Evolutionary conservation across 208 protist genomes (phyloP).

Genomic region (Trypanosoma brucei): DNA sequence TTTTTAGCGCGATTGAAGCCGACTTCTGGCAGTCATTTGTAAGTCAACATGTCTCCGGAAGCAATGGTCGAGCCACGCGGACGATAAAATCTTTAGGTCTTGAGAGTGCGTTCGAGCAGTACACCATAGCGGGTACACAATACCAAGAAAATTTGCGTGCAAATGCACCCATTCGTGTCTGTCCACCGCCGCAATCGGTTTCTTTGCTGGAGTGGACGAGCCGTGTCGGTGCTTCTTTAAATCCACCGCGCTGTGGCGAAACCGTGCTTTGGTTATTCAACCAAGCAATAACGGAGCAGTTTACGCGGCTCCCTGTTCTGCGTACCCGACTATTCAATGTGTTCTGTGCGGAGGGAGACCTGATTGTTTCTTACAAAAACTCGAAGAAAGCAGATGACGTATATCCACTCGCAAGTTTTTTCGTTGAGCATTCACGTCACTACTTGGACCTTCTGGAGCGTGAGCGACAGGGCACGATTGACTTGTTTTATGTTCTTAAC

Average conservation of each 20-base stretch:
- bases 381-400: conserved; percentile 45
- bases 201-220: conserved; percentile 53
- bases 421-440: conserved; percentile 64
- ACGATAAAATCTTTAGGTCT: conserved; percentile 55
- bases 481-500: conserved; percentile 70
- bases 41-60: conserved; percentile 28
- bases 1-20: conserved; percentile 65
- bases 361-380: conserved; percentile 68
- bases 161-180: conserved; percentile 46
- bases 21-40: conserved; percentile 78
- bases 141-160: conserved; percentile 71
- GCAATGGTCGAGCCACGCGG: conserved; percentile 30
- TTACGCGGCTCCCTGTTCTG: conserved; percentile 64
- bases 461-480: conserved; percentile 56
- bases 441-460: conserved; percentile 70
- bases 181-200: conserved; percentile 38
- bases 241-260: conserved; percentile 27
- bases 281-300: conserved; percentile 75
- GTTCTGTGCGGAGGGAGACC: conserved; percentile 73
- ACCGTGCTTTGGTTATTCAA: conserved; percentile 62
- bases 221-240: conserved; percentile 32
- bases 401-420: conserved; percentile 64
- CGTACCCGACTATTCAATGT: conserved; percentile 59
- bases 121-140: conserved; percentile 67
- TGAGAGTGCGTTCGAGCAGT: conserved; percentile 76